Base-by-base conservation (phyloP, 441 rosid genomes). In the Populus tomentosa region DNA sequence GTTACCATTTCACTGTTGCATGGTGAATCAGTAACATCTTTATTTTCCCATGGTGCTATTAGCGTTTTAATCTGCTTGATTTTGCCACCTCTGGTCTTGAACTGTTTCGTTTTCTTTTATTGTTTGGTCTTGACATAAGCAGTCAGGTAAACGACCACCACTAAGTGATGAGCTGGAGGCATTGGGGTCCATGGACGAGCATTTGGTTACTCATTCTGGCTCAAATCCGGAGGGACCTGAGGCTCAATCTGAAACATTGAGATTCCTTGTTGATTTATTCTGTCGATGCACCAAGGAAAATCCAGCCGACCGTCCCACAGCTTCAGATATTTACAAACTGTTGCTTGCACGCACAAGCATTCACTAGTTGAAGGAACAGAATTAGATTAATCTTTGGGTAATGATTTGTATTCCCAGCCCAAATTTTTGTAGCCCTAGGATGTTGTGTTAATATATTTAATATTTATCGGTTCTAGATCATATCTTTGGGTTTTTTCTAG, bases 61-160 rank as follows among this genome's bases (percentile, higher is more conserved):
- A 50, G 56, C 2, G 56, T 14, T 14, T 50, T 50, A 50, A 50
- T 50, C 56, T 50, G 56, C 18, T 50, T 50, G 56, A 50, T 50
- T 42, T 50, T 50, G 56, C 56, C 20, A 14, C n/a, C 56, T 50
- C 56, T 16, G 20, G 56, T 50, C 56, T 50, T 50, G 56, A 50
- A 14, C 56, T 50, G 7, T 14, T 4, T 7, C 20, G 5, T 50
- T 50, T 50, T 50, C 56, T 50, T 7, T 35, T 72, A 7, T 50
- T 7, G 33, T 53, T 74, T 75, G 40, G 65, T 56, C 70, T 53
- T 72, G 36, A 77, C 69, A 30, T 69, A 71, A 59, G 76, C 92
- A 96, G 99, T 84, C 71, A 66, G 97, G 97, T 6, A 82, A 89
- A 81, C 89, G 94, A 63, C 97, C 99, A 0, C 81, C 59, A 33